A percentile compares a stretch with the other conserved stretches of the same genome.
Conservation (phyloP, 257 asterid species). For the Anisodus tanguticus region DNA sequence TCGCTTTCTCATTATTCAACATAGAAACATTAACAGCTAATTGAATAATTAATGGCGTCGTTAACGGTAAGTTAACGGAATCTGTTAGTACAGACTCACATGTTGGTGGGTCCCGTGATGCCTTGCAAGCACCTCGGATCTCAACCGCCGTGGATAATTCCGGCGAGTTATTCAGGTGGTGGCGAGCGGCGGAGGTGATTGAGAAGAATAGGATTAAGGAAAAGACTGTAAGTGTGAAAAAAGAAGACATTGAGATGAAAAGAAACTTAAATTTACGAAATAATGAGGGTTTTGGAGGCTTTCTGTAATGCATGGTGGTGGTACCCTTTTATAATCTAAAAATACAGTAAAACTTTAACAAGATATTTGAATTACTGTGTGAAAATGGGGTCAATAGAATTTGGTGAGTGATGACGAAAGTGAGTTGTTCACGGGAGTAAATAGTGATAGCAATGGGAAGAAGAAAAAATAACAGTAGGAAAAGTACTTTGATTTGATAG, state of each 20-base stretch:
- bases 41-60: slow-evolving; percentile 47
- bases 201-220: slow-evolving; percentile 29
- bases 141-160: slow-evolving; percentile 25
- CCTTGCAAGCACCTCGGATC: slow-evolving; percentile 56
- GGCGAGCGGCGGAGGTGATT: slow-evolving; percentile 36
- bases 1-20: slow-evolving; percentile 41
- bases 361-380: neutral
- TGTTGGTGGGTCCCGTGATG: slow-evolving; percentile 51
- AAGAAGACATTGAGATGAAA: slow-evolving; percentile 50
- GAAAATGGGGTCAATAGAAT: neutral
- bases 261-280: neutral
- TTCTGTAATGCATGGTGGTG: slow-evolving; percentile 5
- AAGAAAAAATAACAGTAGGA: neutral
- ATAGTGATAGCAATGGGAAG: neutral
- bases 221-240: slow-evolving; percentile 30
- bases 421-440: slow-evolving; percentile 15
- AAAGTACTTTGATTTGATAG: neutral
- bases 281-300: slow-evolving; percentile 3
- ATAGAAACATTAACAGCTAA: slow-evolving; percentile 47
- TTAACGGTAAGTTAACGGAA: slow-evolving; percentile 40
- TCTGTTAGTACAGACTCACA: slow-evolving; percentile 45
- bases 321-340: neutral
- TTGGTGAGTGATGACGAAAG: neutral
- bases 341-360: neutral
- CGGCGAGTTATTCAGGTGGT: neutral